A percentile compares a stretch with the other conserved stretches of the same genome.
Conservation (phyloP, 1,284 basidiomycete genomes). For the Cryptococcus maquisensis region DNA sequence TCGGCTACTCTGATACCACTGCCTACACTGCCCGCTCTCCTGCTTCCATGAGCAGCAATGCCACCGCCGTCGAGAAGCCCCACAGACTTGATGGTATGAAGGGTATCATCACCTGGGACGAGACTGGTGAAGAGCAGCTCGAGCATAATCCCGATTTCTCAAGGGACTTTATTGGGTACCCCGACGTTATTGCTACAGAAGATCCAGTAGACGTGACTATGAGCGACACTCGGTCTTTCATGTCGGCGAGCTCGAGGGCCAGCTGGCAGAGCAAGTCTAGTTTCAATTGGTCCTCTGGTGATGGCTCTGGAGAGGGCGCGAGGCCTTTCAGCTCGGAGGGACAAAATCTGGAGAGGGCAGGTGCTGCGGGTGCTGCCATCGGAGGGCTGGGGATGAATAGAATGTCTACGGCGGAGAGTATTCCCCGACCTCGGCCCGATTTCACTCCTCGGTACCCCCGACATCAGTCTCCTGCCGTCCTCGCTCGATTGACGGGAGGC, state of each 20-base stretch:
- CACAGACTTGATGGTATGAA: slow-evolving; percentile 35
- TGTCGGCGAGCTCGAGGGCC: slow-evolving; percentile 32
- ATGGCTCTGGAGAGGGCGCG: slow-evolving; percentile 9
- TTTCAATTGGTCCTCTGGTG: slow-evolving; percentile 47
- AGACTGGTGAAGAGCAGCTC: slow-evolving; percentile 13
- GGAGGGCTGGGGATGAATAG: slow-evolving; percentile 12
- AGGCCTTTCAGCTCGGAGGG: slow-evolving; percentile 13
- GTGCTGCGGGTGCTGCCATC: slow-evolving; percentile 14
- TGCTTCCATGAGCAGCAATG: slow-evolving; percentile 18
- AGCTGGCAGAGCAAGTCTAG: slow-evolving; percentile 45
- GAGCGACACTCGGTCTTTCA: slow-evolving; percentile 38
- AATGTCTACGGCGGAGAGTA: slow-evolving; percentile 29
- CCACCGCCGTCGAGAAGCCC: slow-evolving; percentile 25
- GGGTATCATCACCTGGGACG: slow-evolving; percentile 37
- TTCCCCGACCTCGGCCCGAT: slow-evolving; percentile 42
- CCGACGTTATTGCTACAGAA: slow-evolving; percentile 37
- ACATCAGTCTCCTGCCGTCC: slow-evolving; percentile 30
- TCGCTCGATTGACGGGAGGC: slow-evolving; percentile 30
- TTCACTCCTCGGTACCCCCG: slow-evolving; percentile 47
- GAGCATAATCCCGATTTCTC: slow-evolving; percentile 13
- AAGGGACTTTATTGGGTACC: slow-evolving; percentile 30
- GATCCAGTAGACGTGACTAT: slow-evolving; percentile 22
- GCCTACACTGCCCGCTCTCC: slow-evolving; percentile 1
- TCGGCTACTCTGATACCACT: background rate
- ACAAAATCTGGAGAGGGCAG: slow-evolving; percentile 12